Conservation (phyloP, 805 yeast species). For the Wickerhamomyces tratensis region DNA sequence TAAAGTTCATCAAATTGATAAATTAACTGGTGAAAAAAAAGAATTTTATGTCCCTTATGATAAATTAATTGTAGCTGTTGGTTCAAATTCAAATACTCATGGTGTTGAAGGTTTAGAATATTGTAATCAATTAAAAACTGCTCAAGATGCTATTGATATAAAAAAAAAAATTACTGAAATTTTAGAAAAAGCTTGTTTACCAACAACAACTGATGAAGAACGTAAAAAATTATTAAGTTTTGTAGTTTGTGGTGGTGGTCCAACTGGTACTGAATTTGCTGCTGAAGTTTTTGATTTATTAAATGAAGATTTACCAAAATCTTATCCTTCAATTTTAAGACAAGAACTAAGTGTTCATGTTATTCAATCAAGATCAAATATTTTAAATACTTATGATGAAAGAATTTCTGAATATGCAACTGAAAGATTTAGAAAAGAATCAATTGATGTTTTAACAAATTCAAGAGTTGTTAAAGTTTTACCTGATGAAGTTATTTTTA, state of each 20-base stretch:
- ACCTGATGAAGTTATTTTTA: conserved; percentile 48
- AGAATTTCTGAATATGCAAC: conserved; percentile 56
- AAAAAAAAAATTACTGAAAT: conserved; percentile 44
- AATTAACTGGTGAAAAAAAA: conserved; percentile 27
- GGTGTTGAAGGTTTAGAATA: conserved; percentile 62
- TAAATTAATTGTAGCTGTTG: conserved; percentile 58
- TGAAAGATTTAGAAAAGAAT: conserved; percentile 51
- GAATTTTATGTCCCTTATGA: conserved; percentile 63
- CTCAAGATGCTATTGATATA: conserved; percentile 51
- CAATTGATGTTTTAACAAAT: conserved; percentile 52
- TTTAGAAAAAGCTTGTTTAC: conserved; percentile 54
- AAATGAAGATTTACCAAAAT: conserved; percentile 50
- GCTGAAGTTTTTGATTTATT: conserved; percentile 60
- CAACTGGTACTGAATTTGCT: conserved; percentile 68
- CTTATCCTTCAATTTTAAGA: conserved; percentile 50
- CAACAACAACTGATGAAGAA: conserved; percentile 54
- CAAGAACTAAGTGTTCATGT: conserved; percentile 59
- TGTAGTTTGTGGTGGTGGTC: conserved; percentile 70
- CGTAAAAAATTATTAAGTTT: conserved; percentile 51
- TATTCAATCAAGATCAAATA: conserved; percentile 59
- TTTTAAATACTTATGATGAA: conserved; percentile 60
- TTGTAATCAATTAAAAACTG: conserved; percentile 54
- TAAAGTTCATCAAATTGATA: conserved; percentile 39
- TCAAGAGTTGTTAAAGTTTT: conserved; percentile 52
- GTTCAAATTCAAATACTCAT: conserved; percentile 59